Evolutionary conservation across 495 filamentous ascomycete species (phyloP).

Genomic region (Sporormia fimetaria): DNA sequence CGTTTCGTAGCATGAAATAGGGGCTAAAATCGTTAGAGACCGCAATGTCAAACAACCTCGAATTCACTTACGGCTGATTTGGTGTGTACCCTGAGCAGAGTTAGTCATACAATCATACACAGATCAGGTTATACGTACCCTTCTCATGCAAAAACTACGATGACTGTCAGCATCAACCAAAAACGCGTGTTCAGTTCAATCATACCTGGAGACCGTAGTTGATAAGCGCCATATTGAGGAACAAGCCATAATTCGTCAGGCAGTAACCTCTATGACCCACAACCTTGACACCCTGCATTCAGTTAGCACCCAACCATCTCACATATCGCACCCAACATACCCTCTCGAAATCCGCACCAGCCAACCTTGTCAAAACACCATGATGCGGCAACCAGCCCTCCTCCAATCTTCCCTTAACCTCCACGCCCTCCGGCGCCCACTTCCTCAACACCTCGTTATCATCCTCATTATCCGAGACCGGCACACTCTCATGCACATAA

Average conservation of each 20-base stretch:
- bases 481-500: slow-evolving; percentile 84
- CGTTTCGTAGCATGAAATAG: slow-evolving; percentile 88
- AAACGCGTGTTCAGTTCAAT: no score
- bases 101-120: no score
- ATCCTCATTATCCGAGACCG: slow-evolving; percentile 87
- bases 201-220: slow-evolving; percentile 94
- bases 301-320: no score
- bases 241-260: slow-evolving; percentile 79
- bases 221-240: slow-evolving; percentile 69
- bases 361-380: slow-evolving; percentile 76
- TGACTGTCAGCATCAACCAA: no score
- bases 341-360: slow-evolving; percentile 88
- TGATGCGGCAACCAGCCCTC: slow-evolving; percentile 74
- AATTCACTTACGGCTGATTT: slow-evolving; percentile 42
- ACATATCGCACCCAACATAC: slow-evolving; percentile 56
- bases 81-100: slow-evolving; percentile 71
- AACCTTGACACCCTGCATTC: slow-evolving; percentile 33
- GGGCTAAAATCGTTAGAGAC: slow-evolving; percentile 46
- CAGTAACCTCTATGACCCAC: slow-evolving; percentile 95
- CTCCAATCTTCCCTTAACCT: slow-evolving; percentile 49
- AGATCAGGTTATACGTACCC: no score
- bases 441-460: slow-evolving; percentile 64
- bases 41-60: no score
- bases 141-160: no score
- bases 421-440: slow-evolving; percentile 67